Evolutionary conservation across 1,284 basidiomycete genomes (phyloP), one percentile per base, ranked within the genome.

Genomic region (Apiotrichum porosum): DNA sequence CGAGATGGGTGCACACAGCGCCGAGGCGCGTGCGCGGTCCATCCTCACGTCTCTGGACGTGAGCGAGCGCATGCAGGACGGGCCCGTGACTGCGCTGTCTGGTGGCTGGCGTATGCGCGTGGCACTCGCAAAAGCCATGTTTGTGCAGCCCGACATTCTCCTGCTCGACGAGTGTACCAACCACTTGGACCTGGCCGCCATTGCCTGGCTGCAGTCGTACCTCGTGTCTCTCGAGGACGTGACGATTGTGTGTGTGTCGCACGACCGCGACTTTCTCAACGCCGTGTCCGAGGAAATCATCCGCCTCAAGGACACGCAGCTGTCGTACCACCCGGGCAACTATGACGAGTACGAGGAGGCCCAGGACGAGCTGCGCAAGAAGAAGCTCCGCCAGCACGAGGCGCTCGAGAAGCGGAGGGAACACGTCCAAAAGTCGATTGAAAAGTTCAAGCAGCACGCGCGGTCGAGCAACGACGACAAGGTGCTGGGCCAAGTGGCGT

Each of bases 31-130:
- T 15, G 84, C 83, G 0, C 74, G 77, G 32, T 63, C 68, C 1
- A 82, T 88, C n/a, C 47, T 55, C 23, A 41, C 49, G 15, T 34
- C 84, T 1, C 73, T 88, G n/a, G 84, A 83, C 1, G 85, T 87
- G 63, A 73, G 71, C 0, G 61, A 74, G 26, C 76, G 76, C 4
- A 78, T 78, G 61, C 75, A 83, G 10, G 66, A 76, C 15, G 72
- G 73, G 1, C 76, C 77, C 0, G 79, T 80, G 44, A 64, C 66
- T 0, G 67, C 74, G 0, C 74, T 87, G 10, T 84, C 82, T 1
- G 84, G 84, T 17, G 85, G 85, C 0, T 88, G 85, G 85, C 72
- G 79, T 21, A 82, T 81, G 50, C 77, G 84, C 9, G 81, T 81
- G 47, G 63, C 72, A 0, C 65, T 78, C 23, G 78, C 77, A 6